Percentiles rank a stretch among this genome's conserved stretches.
These are phyloP conservation scores for Dysphania ambrosioides DNA, from an alignment of 148 eudicot species.

Conservation along the genomic window DNA sequence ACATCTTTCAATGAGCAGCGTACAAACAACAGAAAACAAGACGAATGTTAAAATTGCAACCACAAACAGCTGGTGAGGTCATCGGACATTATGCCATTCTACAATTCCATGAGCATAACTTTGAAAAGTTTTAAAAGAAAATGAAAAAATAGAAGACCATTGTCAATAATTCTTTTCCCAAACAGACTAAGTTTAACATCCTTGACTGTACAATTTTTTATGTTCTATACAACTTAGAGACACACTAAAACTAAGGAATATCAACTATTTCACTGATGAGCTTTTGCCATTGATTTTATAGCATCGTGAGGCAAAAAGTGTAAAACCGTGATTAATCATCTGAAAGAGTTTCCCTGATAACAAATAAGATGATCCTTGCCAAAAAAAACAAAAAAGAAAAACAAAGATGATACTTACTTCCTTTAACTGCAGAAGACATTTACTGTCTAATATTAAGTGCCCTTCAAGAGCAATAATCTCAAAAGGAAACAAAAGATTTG, in stretches of 20 bases:
- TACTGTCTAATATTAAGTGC: slow-evolving; percentile 3
- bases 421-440: not conserved
- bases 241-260: not conserved
- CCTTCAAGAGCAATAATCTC: slow-evolving; percentile 27
- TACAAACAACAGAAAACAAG: not conserved
- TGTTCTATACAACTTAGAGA: not conserved
- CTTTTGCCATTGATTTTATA: slow-evolving; percentile 11
- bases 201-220: not conserved
- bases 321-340: not conserved
- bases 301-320: not conserved
- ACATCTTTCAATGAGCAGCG: not conserved
- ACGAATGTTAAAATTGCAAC: slow-evolving; percentile 3
- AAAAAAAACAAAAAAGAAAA: no score
- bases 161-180: not conserved
- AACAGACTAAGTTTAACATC: not conserved
- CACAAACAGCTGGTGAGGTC: not conserved
- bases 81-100: not conserved
- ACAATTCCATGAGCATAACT: not conserved
- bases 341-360: not conserved
- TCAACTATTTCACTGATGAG: not conserved
- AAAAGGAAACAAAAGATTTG: slow-evolving; percentile 25
- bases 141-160: not conserved
- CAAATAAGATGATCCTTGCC: slow-evolving; percentile 2
- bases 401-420: not conserved
- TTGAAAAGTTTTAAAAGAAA: not conserved